phyloP scores from a whole-genome alignment of 768 basidiomycete genomes.

The Leccinum obscurum region DNA sequence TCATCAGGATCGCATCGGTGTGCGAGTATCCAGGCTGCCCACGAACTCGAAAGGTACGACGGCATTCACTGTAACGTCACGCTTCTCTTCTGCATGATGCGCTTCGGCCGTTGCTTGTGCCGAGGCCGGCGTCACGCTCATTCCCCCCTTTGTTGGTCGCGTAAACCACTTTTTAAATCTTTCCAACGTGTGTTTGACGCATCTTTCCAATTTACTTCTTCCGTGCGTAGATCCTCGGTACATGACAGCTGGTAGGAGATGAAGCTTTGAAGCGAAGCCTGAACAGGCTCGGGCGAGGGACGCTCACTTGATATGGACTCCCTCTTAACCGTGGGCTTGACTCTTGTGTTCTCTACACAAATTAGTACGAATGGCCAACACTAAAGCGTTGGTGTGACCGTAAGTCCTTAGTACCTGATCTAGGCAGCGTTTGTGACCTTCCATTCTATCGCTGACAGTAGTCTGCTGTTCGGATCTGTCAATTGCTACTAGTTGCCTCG shows the following conservation, averaged over 20 bases:
- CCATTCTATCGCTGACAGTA: neutral
- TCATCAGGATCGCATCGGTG: slow-evolving; percentile 99
- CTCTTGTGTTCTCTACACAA: no score
- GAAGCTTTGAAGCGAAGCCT: no score
- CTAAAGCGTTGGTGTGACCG: no score
- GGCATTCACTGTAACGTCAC: slow-evolving; percentile 99
- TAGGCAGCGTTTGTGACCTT: neutral
- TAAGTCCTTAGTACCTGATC: no score
- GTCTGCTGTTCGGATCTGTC: neutral
- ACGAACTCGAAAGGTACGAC: slow-evolving; percentile 89
- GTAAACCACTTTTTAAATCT: slow-evolving; percentile 44
- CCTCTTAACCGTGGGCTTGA: no score
- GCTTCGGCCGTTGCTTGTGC: slow-evolving; percentile 98
- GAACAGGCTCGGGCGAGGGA: no score
- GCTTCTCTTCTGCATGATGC: slow-evolving; percentile 93
- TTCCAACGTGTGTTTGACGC: slow-evolving; percentile 9
- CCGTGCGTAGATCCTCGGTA: slow-evolving; percentile 70
- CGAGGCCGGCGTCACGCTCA: slow-evolving; percentile 96
- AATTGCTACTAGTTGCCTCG: neutral
- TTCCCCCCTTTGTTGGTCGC: slow-evolving; percentile 98
- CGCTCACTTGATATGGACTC: no score
- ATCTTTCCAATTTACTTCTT: slow-evolving; percentile 11
- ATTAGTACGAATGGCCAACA: no score
- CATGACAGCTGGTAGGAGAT: no score
- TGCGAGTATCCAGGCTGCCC: slow-evolving; percentile 99